These are phyloP conservation scores for Tinospora cordifolia DNA, from an alignment of 164 flowering plant species.

Conservation along the genomic window DNA sequence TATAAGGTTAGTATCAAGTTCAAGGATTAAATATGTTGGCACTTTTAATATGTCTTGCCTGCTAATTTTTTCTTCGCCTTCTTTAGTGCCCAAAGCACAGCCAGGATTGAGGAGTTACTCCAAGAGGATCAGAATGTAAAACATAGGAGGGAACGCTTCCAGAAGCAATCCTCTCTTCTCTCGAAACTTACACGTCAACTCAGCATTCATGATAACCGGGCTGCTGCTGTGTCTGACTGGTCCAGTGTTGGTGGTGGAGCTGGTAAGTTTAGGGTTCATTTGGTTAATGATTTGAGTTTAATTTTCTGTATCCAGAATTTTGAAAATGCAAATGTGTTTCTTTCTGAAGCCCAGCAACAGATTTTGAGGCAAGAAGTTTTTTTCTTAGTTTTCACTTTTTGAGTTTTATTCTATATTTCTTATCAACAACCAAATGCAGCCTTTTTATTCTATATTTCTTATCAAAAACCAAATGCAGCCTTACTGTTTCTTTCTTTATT, in stretches of 20 bases:
- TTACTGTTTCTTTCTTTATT: background rate
- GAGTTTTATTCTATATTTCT: too few relatives aligned
- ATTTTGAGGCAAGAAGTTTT: too few relatives aligned
- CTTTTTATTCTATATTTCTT: too few relatives aligned
- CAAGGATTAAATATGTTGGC: background rate
- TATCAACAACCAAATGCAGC: too few relatives aligned
- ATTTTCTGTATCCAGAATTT: too few relatives aligned
- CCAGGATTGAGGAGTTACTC: constrained; percentile 80
- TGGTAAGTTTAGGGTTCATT: background rate
- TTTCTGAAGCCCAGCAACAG: too few relatives aligned
- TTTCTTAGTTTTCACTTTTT: too few relatives aligned
- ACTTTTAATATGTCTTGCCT: background rate
- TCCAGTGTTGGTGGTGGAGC: constrained; percentile 41
- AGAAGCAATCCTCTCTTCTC: constrained; percentile 81
- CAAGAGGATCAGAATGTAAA: constrained; percentile 87
- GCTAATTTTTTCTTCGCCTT: constrained; percentile 2
- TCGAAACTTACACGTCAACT: constrained; percentile 83
- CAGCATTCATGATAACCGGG: constrained; percentile 84
- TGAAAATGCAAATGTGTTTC: too few relatives aligned
- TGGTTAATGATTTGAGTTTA: too few relatives aligned
- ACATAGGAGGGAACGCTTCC: constrained; percentile 68
- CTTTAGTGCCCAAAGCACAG: constrained; percentile 61
- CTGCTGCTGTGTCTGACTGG: constrained; percentile 70
- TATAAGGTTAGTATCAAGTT: constrained; percentile 45
- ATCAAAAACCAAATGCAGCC: too few relatives aligned